Conservation (phyloP, 2,329 filamentous ascomycete genomes). For the Ampelomyces quisqualis region DNA sequence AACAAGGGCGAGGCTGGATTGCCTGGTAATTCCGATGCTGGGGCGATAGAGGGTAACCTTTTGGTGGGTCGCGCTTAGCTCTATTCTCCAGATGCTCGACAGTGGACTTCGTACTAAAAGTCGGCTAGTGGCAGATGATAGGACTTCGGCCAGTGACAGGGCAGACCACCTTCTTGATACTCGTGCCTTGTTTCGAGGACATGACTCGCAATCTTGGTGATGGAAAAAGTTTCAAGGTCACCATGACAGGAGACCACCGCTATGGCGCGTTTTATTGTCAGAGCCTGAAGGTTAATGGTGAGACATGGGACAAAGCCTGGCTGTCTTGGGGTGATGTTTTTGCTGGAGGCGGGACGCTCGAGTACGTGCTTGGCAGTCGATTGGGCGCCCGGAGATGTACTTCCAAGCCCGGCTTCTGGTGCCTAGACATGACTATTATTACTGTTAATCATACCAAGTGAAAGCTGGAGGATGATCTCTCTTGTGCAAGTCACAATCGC, state of each 20-base stretch:
- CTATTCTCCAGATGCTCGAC: not conserved
- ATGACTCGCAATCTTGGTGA: constrained; percentile 60
- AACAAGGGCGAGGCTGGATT: constrained; percentile 57
- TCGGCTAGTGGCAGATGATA: constrained; percentile 35
- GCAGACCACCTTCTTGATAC: constrained; percentile 67
- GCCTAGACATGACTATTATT: not conserved
- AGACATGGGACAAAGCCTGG: constrained; percentile 64
- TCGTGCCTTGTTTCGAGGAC: constrained; percentile 47
- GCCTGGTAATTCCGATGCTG: constrained; percentile 70
- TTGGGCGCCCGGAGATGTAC: constrained; percentile 62
- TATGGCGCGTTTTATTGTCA: constrained; percentile 61
- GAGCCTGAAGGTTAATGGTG: constrained; percentile 64
- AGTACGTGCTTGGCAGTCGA: constrained; percentile 62
- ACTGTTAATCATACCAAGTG: not conserved
- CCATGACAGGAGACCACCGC: constrained; percentile 53
- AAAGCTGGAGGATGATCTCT: not conserved
- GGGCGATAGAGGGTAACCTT: constrained; percentile 71
- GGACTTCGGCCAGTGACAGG: constrained; percentile 55
- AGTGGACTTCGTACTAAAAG: constrained; percentile 4
- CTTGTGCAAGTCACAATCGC: too few relatives aligned
- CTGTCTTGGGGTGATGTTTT: constrained; percentile 67
- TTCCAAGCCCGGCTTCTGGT: constrained; percentile 60
- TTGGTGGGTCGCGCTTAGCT: constrained; percentile 19
- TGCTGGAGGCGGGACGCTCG: constrained; percentile 57
- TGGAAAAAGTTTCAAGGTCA: constrained; percentile 58